Evolutionary conservation across 148 eudicot species (phyloP).

Genomic region (Nyssa sinensis): DNA sequence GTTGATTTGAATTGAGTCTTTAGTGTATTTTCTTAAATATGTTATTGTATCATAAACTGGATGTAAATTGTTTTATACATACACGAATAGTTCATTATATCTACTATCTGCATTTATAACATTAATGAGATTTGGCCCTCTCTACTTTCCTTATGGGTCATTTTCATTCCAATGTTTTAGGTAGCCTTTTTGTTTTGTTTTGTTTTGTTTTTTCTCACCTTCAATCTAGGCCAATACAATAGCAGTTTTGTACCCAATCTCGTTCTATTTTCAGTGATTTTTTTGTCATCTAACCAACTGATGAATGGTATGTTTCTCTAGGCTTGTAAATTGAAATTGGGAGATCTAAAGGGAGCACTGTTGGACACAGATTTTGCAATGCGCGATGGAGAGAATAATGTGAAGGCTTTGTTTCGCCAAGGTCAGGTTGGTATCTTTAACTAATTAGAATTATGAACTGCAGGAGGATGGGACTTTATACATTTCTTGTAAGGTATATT

Average conservation of each 20-base stretch:
- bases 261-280: no score
- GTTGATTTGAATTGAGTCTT: no score
- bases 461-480: background rate
- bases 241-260: background rate
- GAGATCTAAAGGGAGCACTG: conserved; percentile 78
- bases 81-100: no score
- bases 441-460: background rate
- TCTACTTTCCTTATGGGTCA: background rate
- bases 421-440: conserved; percentile 67
- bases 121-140: background rate
- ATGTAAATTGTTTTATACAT: no score
- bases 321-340: conserved; percentile 87
- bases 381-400: conserved; percentile 77
- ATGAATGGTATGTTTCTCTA: conserved; percentile 17
- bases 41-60: no score
- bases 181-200: no score
- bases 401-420: conserved; percentile 85
- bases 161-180: conserved; percentile 10
- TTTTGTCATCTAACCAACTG: conserved; percentile 1
- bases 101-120: no score
- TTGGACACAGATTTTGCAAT: conserved; percentile 81
- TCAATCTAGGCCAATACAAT: background rate
- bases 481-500: no score
- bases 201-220: background rate
- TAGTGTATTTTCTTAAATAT: no score